Base-by-base conservation (phyloP, 257 asterid species). In the Ilex asprella region DNA sequence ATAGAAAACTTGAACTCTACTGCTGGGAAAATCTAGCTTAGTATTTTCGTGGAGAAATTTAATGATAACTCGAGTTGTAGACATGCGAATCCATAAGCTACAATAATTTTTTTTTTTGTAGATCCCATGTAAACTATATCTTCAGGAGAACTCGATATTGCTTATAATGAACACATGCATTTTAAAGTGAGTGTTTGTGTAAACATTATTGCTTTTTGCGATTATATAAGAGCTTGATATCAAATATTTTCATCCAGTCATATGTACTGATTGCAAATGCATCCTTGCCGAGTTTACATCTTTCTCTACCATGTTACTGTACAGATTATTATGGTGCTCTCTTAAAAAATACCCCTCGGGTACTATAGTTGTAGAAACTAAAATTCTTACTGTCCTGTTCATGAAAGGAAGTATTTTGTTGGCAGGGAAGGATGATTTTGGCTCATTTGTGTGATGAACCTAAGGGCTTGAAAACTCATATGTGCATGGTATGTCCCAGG, bases 371-470 rank as follows among this genome's bases (percentile, higher is more conserved):
- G 5, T 53, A 53, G 30, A 5, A 2, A 4, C 11, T 16, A 15
- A 15, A 53, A 50, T 35, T 27, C 27, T n/a, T 39, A 3, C 15
- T 56, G 13, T 30, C 21, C 15, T 70, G 69, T 70, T 57, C 55
- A 67, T 66, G 55, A 44, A 67, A 6, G 67, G 31, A 49, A 56
- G 66, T 39, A 21, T 52, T 66, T 69, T 15, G 76, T 76, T 75
- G 71, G 64, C 89, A 90, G 97, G 97, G 97, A 78, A 82, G 97
- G 75, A 74, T 91, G 95, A 86, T 91, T 76, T 80, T 91, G 44
- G 87, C 97, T 63, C 97, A 87, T 75, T 73, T 91, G 57, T 91
- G 96, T 66, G 97, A 91, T 70, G 97, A 91, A 82, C 96, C 97
- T 30, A 91, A 87, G 85, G 97, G 97, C 68, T 79, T 91, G 81